Evolutionary conservation across 768 basidiomycete species (phyloP).

Genomic region (Psilocybe subaeruginosa): DNA sequence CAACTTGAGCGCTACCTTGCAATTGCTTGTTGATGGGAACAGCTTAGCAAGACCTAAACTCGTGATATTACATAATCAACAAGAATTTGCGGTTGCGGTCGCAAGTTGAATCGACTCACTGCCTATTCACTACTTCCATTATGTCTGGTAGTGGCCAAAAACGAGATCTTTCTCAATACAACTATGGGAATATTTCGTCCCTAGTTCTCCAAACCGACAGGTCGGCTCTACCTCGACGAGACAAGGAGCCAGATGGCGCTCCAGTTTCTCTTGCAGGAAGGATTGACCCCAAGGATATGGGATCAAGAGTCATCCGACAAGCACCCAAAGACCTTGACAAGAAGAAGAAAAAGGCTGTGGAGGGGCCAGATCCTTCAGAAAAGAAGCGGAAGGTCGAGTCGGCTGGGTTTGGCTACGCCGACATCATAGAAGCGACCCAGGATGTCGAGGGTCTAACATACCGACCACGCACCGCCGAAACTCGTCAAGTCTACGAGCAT

Average conservation of each 20-base stretch:
- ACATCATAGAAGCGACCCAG: slow-evolving; percentile 93
- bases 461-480: slow-evolving; percentile 92
- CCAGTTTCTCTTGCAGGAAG: slow-evolving; percentile 91
- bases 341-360: slow-evolving; percentile 87
- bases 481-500: slow-evolving; percentile 91
- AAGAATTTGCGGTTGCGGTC: slow-evolving; percentile 2
- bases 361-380: slow-evolving; percentile 60
- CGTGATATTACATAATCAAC: slow-evolving; percentile 7
- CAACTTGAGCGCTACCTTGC: too few species aligned
- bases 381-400: slow-evolving; percentile 67
- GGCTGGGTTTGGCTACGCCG: slow-evolving; percentile 77
- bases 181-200: slow-evolving; percentile 94
- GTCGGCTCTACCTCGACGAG: slow-evolving; percentile 78
- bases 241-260: slow-evolving; percentile 97
- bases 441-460: slow-evolving; percentile 93
- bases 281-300: slow-evolving; percentile 92
- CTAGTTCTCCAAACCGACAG: slow-evolving; percentile 93
- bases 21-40: too few species aligned
- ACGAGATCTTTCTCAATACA: slow-evolving; percentile 89
- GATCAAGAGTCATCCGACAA: slow-evolving; percentile 82
- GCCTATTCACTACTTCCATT: slow-evolving; percentile 8
- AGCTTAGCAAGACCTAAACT: too few species aligned
- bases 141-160: slow-evolving; percentile 48
- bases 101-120: background rate
- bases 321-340: slow-evolving; percentile 89